phyloP scores from a whole-genome alignment of 75 land plant species.

The Picea glauca region DNA sequence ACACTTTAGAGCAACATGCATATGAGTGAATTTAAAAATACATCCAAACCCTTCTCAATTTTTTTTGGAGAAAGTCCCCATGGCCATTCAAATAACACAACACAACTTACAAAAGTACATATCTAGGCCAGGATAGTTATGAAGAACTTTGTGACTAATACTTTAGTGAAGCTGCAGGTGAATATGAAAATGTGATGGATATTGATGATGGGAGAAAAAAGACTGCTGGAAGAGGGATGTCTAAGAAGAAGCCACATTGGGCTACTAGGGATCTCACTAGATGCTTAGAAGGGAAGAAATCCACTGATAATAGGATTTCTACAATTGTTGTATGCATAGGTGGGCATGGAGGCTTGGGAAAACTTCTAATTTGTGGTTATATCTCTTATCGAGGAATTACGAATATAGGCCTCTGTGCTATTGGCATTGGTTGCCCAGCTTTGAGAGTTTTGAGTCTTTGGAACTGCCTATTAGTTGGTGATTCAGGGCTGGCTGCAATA shows the following conservation, averaged over 20 bases:
- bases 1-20: slow-evolving; percentile 63
- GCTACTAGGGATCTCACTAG: slow-evolving; percentile 16
- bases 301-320: slow-evolving; percentile 32
- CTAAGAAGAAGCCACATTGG: background rate
- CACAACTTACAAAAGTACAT: background rate
- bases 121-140: background rate
- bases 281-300: slow-evolving; percentile 38
- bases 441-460: slow-evolving; percentile 35
- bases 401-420: slow-evolving; percentile 30
- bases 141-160: background rate
- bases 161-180: background rate
- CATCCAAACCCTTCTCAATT: slow-evolving; percentile 3
- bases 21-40: slow-evolving; percentile 23
- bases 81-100: background rate
- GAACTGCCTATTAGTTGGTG: slow-evolving; percentile 28
- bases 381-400: slow-evolving; percentile 16
- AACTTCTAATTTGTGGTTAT: slow-evolving; percentile 26
- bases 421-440: slow-evolving; percentile 28
- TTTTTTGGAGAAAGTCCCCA: background rate
- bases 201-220: background rate
- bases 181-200: background rate
- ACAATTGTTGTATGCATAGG: slow-evolving; percentile 22
- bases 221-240: background rate
- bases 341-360: slow-evolving; percentile 32
- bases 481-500: slow-evolving; percentile 26